These are phyloP conservation scores for Microsporum canis DNA, from an alignment of 2,329 filamentous ascomycete genomes.

Conservation along the genomic window DNA sequence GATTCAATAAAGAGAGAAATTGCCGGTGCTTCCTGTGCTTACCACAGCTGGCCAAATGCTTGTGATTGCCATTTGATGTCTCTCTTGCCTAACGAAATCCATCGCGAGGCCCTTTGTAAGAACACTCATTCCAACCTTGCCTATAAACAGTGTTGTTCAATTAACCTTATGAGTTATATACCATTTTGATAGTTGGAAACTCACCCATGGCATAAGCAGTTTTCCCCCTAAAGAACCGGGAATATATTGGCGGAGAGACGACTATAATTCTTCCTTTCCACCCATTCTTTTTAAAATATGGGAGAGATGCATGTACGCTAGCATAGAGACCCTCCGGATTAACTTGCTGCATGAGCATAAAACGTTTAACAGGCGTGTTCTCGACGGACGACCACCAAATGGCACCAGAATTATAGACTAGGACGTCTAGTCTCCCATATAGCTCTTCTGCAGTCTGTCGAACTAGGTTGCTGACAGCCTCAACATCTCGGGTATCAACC, in stretches of 20 bases:
- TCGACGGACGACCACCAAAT: conserved; percentile 74
- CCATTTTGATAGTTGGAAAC: conserved; percentile 5
- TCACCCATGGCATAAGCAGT: conserved; percentile 62
- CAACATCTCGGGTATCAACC: conserved; percentile 58
- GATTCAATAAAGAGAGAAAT: not conserved
- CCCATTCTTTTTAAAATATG: conserved; percentile 47
- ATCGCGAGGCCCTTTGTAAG: conserved; percentile 70
- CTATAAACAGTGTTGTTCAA: conserved; percentile 20
- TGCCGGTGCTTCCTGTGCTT: conserved; percentile 20
- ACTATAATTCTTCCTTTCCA: conserved; percentile 59
- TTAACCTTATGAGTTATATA: not conserved
- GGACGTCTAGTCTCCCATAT: conserved; percentile 56
- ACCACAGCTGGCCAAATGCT: conserved; percentile 73
- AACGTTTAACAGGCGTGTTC: conserved; percentile 62
- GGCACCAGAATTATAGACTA: conserved; percentile 74
- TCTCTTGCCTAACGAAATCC: conserved; percentile 60
- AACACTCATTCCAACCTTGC: conserved; percentile 72
- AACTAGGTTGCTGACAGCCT: conserved; percentile 51
- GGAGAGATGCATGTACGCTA: conserved; percentile 55
- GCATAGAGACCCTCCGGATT: conserved; percentile 68
- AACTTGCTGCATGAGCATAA: conserved; percentile 64
- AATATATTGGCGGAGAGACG: conserved; percentile 75
- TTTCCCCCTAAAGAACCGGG: conserved; percentile 73
- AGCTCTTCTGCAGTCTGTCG: conserved; percentile 42
- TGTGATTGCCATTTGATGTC: conserved; percentile 60